Evolutionary conservation across 805 yeast genomes (phyloP).

Genomic region (Ogataea siamensis): DNA sequence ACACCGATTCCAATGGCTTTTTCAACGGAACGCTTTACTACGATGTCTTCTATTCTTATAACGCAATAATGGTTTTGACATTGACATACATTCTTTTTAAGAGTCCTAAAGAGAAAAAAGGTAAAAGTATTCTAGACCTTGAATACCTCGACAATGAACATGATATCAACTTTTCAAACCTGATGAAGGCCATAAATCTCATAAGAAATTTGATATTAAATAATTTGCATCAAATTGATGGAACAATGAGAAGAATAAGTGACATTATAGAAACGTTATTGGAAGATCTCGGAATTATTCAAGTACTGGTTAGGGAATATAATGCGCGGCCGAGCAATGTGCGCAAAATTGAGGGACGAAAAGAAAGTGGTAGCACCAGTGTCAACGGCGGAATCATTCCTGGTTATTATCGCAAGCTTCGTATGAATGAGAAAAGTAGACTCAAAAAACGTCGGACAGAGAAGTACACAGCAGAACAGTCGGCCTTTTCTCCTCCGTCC

Average conservation of each 20-base stretch:
- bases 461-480: background rate
- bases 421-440: constrained; percentile 9
- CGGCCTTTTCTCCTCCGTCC: background rate
- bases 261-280: constrained; percentile 42
- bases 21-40: constrained; percentile 45
- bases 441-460: constrained; percentile 5
- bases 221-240: constrained; percentile 36
- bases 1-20: constrained; percentile 37
- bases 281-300: constrained; percentile 41
- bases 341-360: constrained; percentile 29
- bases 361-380: constrained; percentile 34
- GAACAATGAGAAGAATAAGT: constrained; percentile 42
- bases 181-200: constrained; percentile 35
- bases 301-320: constrained; percentile 29
- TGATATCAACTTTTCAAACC: constrained; percentile 27
- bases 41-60: constrained; percentile 45
- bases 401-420: constrained; percentile 29
- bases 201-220: constrained; percentile 34
- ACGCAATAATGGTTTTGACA: constrained; percentile 41
- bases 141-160: constrained; percentile 28
- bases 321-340: constrained; percentile 32
- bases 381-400: constrained; percentile 33
- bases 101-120: constrained; percentile 22
- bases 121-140: constrained; percentile 29
- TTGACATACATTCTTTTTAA: constrained; percentile 39